These are phyloP conservation scores for Cystobasidium ongulense DNA, from an alignment of 768 basidiomycete genomes.

Conservation along the genomic window DNA sequence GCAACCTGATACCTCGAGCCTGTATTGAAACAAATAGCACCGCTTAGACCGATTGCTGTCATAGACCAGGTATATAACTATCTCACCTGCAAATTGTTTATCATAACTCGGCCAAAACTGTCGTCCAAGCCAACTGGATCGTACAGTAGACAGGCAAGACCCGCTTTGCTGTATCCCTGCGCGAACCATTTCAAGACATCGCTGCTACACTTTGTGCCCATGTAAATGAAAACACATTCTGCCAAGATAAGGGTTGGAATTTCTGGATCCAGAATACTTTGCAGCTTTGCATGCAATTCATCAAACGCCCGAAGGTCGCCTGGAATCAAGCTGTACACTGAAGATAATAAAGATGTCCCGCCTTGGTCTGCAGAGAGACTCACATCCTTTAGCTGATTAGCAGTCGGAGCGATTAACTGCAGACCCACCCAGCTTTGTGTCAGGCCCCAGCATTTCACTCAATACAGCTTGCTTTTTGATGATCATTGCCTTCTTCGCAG, in stretches of 20 bases:
- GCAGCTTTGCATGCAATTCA: slow-evolving; percentile 44
- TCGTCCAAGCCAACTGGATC: slow-evolving; percentile 90
- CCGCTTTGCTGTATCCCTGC: slow-evolving; percentile 53
- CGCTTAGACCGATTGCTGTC: background rate
- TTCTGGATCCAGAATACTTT: slow-evolving; percentile 51
- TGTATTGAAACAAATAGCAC: slow-evolving; percentile 41
- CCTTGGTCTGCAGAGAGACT: slow-evolving; percentile 51
- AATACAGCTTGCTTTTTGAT: slow-evolving; percentile 63
- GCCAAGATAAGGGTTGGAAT: slow-evolving; percentile 77
- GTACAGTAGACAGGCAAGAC: slow-evolving; percentile 56
- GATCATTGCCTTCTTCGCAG: slow-evolving; percentile 69
- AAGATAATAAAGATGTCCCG: slow-evolving; percentile 55
- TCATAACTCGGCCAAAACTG: slow-evolving; percentile 85
- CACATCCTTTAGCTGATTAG: background rate
- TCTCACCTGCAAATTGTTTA: slow-evolving; percentile 69
- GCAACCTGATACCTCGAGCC: slow-evolving; percentile 65
- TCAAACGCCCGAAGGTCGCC: slow-evolving; percentile 63
- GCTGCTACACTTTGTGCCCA: slow-evolving; percentile 56
- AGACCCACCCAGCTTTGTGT: slow-evolving; percentile 41
- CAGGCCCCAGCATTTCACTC: slow-evolving; percentile 51
- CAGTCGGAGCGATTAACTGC: background rate
- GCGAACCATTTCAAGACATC: slow-evolving; percentile 67
- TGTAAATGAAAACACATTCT: slow-evolving; percentile 90
- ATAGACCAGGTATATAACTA: no score
- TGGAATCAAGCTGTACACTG: slow-evolving; percentile 63